Evolutionary conservation across 2,329 filamentous ascomycete genomes (phyloP).

Genomic region (Raffaelea ambrosiae): DNA sequence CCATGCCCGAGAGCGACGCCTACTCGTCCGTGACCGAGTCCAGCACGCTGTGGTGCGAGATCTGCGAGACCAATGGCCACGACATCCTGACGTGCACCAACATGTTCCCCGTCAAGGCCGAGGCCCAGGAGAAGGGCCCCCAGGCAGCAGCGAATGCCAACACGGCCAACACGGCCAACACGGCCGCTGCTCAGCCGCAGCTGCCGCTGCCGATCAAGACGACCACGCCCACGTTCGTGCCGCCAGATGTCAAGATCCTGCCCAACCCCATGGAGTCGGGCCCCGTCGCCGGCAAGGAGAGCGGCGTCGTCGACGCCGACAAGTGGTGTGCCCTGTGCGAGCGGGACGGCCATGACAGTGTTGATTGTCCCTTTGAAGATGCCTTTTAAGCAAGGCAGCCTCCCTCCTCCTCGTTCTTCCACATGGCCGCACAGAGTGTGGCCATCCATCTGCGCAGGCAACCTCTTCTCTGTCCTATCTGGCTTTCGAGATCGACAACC

Average conservation of each 20-base stretch:
- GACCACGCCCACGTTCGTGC: conserved; percentile 26
- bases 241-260: conserved; percentile 37
- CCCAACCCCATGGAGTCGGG: conserved; percentile 57
- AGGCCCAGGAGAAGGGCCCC: conserved; percentile 27
- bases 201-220: conserved; percentile 14
- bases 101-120: conserved; percentile 49
- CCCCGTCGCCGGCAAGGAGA: conserved; percentile 70
- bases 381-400: conserved; percentile 41
- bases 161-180: too few species aligned
- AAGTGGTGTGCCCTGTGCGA: conserved; percentile 99
- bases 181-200: too few species aligned
- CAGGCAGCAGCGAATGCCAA: conserved; percentile 10
- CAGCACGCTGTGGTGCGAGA: conserved; percentile 81
- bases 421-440: too few species aligned
- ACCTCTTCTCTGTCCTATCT: background rate
- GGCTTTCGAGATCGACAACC: background rate
- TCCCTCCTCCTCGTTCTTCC: background rate
- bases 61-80: conserved; percentile 85
- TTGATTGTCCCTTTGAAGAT: conserved; percentile 89
- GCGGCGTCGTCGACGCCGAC: conserved; percentile 66
- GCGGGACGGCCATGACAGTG: conserved; percentile 91
- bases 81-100: conserved; percentile 92
- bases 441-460: too few species aligned
- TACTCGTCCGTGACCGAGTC: conserved; percentile 65
- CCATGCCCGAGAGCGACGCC: conserved; percentile 62